Conservation (phyloP, 2,329 filamentous ascomycete genomes). For the Huntiella abstrusa region DNA sequence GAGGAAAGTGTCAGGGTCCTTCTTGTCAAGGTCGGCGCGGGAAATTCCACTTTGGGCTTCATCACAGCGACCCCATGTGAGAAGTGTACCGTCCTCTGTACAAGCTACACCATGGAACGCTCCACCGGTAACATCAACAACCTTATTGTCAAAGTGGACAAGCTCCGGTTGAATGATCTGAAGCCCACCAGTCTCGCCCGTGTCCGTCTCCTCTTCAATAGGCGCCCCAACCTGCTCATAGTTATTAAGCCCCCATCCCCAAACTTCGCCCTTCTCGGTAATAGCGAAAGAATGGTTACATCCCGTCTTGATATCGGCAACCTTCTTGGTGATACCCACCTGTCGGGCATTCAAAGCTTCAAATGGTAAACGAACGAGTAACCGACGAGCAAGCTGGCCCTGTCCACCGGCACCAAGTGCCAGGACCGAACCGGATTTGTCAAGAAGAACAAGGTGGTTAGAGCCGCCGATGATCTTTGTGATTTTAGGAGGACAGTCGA, state of each 20-base stretch:
- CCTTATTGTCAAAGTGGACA: slow-evolving; percentile 26
- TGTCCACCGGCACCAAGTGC: slow-evolving; percentile 41
- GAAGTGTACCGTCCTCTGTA: slow-evolving; percentile 23
- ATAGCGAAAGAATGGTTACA: slow-evolving; percentile 54
- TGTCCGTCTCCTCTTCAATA: slow-evolving; percentile 34
- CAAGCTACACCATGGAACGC: slow-evolving; percentile 41
- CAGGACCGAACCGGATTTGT: slow-evolving; percentile 29
- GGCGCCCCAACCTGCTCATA: slow-evolving; percentile 47
- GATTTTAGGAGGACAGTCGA: slow-evolving; percentile 33
- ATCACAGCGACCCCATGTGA: slow-evolving; percentile 28
- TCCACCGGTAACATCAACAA: slow-evolving; percentile 42
- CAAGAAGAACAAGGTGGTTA: slow-evolving; percentile 37
- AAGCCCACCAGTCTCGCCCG: slow-evolving; percentile 21
- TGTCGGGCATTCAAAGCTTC: slow-evolving; percentile 27
- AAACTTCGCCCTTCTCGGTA: slow-evolving; percentile 41
- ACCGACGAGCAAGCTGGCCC: slow-evolving; percentile 21
- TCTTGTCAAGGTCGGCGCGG: slow-evolving; percentile 1
- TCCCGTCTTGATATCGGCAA: slow-evolving; percentile 28
- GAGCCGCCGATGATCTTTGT: slow-evolving; percentile 33
- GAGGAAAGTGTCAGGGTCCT: not conserved
- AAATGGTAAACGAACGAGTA: slow-evolving; percentile 29
- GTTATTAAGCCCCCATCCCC: slow-evolving; percentile 52
- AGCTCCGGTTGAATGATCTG: slow-evolving; percentile 4
- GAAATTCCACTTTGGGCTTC: slow-evolving; percentile 16
- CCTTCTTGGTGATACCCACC: slow-evolving; percentile 19